Evolutionary conservation across 2,329 filamentous ascomycete species (phyloP), one percentile per base, ranked within the genome.

Genomic region (Ophiosphaerella narmari): DNA sequence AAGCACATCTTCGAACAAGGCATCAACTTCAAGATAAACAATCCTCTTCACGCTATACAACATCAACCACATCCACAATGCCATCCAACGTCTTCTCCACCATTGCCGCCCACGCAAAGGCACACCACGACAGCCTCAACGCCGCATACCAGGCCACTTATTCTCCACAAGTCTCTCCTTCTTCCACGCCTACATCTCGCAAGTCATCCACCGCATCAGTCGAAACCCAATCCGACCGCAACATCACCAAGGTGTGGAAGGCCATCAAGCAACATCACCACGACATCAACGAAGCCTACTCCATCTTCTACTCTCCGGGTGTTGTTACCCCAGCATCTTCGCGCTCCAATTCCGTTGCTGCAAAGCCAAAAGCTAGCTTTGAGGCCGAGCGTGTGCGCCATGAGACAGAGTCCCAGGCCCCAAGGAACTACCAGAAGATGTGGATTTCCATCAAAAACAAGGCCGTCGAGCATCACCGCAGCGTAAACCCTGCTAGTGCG

Each of bases 251-350:
- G 47, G 54, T 59, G 13, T 68, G 63, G 63, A 57, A 62, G 11
- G 59, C 62, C n/a, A 42, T 71, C 46, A 67, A 68, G 55, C 48
- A 63, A 50, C 66, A 70, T 55, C 66, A 68, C 53, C 54, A 62
- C 14, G 61, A 61, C 14, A 64, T 70, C 51, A 70, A 68, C 53
- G 58, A 55, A 1, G 66, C 65, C 4, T 69, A 65, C 50, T 40
- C 52, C 16, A 53, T 59, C 43, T 67, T 59, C 59, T 70, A 71
- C 59, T 54, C 57, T 16, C 55, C 57, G 1, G 54, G 54, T 29
- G 26, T 38, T 21, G 53, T 54, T 16, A 46, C 54, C 13, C 41
- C 52, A 33, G 42, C 32, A 34, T 55, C 55, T 18, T 55, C 51
- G 3, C 52, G 57, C 44, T 32, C 39, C 40, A 48, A 38, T 31